Conservation (phyloP, 495 filamentous ascomycete genomes). For the Hypoxylon intermedium region DNA sequence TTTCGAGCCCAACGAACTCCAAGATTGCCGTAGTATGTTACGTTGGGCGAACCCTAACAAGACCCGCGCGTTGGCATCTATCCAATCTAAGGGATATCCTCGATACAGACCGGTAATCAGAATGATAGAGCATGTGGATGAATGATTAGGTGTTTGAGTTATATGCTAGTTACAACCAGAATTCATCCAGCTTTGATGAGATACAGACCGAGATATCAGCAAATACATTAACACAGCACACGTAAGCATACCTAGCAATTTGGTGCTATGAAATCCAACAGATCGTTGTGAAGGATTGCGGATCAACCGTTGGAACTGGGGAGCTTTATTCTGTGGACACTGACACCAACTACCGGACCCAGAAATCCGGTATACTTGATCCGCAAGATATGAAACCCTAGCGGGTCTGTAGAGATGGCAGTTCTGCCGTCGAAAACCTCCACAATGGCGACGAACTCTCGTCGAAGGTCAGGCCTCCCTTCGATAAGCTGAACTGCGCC, state of each 20-base stretch:
- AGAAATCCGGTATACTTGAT: background rate
- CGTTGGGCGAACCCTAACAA: background rate
- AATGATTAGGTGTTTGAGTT: slow-evolving; percentile 2
- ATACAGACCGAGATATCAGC: background rate
- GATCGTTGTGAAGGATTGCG: background rate
- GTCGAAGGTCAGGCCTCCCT: background rate
- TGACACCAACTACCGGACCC: background rate
- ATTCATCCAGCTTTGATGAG: background rate
- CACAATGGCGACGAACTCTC: background rate
- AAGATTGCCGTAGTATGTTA: background rate
- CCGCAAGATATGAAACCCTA: background rate
- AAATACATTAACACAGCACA: too few species aligned
- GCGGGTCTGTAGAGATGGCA: background rate
- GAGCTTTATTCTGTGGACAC: background rate
- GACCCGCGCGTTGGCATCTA: background rate
- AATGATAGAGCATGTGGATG: background rate
- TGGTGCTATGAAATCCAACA: slow-evolving; percentile 3
- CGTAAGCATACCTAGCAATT: slow-evolving; percentile 9
- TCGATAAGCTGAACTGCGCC: slow-evolving; percentile 6
- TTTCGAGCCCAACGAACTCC: background rate
- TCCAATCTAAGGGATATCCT: slow-evolving; percentile 3
- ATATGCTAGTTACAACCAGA: slow-evolving; percentile 14
- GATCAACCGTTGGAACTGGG: background rate
- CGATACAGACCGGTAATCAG: background rate
- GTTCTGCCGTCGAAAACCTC: background rate